These are phyloP conservation scores for Teunomyces lycoperdinae DNA, from an alignment of 805 yeast genomes.

Conservation along the genomic window DNA sequence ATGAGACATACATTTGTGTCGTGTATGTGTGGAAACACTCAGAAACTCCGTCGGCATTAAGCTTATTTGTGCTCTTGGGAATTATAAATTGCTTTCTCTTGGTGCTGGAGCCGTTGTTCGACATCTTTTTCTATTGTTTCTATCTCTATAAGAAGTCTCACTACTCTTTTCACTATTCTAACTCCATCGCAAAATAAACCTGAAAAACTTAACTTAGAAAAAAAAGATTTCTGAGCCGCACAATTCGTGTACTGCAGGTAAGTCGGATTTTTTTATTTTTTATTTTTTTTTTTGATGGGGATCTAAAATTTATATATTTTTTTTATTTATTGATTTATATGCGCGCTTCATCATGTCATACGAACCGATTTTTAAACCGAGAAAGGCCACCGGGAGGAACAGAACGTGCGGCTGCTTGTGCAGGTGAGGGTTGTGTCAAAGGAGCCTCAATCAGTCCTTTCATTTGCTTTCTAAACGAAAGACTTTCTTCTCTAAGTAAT, in stretches of 20 bases:
- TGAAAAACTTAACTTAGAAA: constrained; percentile 1
- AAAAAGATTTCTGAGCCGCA: constrained; percentile 3
- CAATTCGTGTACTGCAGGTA: background rate
- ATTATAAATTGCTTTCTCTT: constrained; percentile 16
- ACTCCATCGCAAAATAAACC: constrained; percentile 2
- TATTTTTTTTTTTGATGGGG: background rate
- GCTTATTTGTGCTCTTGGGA: constrained; percentile 35
- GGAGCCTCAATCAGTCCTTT: constrained; percentile 1
- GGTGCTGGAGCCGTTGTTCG: constrained; percentile 3
- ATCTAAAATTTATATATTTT: no score
- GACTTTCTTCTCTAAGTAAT: constrained; percentile 38
- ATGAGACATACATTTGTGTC: constrained; percentile 69
- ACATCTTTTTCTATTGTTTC: background rate
- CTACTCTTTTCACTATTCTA: background rate
- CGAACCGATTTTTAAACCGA: constrained; percentile 18
- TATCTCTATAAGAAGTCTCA: background rate
- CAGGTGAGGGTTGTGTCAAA: background rate
- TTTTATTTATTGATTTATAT: no score
- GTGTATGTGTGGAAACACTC: constrained; percentile 66
- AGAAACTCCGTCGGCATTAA: constrained; percentile 48
- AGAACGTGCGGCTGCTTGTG: constrained; percentile 1
- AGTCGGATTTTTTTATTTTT: background rate
- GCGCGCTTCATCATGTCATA: constrained; percentile 2
- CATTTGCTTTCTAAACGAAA: constrained; percentile 25
- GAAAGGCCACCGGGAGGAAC: constrained; percentile 11